Percentiles rank a stretch among this genome's conserved stretches.
phyloP scores from a whole-genome alignment of 2,329 filamentous ascomycete species.

The Botrytis deweyae region DNA sequence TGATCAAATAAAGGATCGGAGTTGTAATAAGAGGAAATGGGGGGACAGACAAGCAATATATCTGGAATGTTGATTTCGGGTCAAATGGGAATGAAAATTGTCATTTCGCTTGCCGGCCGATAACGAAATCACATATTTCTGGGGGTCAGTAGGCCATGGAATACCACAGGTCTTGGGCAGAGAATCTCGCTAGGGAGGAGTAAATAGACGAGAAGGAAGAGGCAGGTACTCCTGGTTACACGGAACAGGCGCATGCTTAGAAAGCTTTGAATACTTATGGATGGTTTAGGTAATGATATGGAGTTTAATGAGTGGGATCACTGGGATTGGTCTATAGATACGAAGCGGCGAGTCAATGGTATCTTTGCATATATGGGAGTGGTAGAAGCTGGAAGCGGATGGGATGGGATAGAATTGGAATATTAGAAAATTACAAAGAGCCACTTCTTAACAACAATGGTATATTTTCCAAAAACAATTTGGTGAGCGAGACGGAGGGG shows the following conservation, averaged over 20 bases:
- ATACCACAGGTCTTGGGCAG: neutral
- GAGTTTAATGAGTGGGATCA: slow-evolving; percentile 8
- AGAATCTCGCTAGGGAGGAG: neutral
- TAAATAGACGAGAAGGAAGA: neutral
- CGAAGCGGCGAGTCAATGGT: neutral
- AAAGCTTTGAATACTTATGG: slow-evolving; percentile 6
- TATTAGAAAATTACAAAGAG: neutral
- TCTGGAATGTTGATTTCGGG: neutral
- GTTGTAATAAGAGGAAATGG: neutral
- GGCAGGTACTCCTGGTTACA: slow-evolving; percentile 13
- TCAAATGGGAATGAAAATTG: neutral
- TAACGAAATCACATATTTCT: neutral
- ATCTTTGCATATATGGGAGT: slow-evolving; percentile 4
- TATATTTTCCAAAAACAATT: neutral
- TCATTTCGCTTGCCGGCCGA: neutral
- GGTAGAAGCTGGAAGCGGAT: neutral
- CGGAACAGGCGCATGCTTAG: slow-evolving; percentile 10
- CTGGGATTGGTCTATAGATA: neutral
- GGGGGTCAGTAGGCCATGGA: neutral
- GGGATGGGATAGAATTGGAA: neutral
- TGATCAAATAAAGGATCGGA: neutral
- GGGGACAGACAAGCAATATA: too few species aligned
- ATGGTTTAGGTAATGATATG: slow-evolving; percentile 10
- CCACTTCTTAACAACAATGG: neutral
- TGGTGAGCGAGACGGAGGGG: neutral